Base-by-base conservation (phyloP, 176 grass and related monocot species). In the Rhynchospora tenuis region DNA sequence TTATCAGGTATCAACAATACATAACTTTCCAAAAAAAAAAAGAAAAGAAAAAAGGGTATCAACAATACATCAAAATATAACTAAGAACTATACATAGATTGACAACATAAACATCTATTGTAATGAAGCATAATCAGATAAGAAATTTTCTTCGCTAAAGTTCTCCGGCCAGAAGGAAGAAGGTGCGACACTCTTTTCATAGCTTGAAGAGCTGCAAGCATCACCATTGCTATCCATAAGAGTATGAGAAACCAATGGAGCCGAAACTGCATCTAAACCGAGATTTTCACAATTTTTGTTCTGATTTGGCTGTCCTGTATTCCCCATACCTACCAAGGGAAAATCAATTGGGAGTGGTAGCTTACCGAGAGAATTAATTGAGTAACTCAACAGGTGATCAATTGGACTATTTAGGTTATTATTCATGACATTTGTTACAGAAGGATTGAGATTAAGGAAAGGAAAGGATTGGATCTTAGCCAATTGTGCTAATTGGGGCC, bases 91-190 rank as follows among this genome's bases (percentile, higher is more conserved):
- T 6, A 74, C 29, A 29, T 56, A 55, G 24, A 56, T 31, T 77
- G 26, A 54, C 24, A 75, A 56, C 73, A 77, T 4, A 6, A 55
- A 6, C 26, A 31, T 19, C 24, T 29, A 29, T 10, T 77, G 15
- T 31, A 56, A 77, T 48, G 7, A 73, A 63, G 52, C 60, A 64
- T 48, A 84, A 24, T 79, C 51, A 1, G 46, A 28, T 54, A 88
- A 17, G 38, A 84, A 75, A 20, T 52, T 71, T 47, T 78, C n/a
- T 24, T 83, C 86, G 48, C 13, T 56, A 17, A 88, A 68, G 14
- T 67, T 27, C 8, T 83, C 86, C 79, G 80, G 17, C 86, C 80
- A 88, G 12, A 84, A 56, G 17, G 78, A 81, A 63, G 81, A 59
- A 70, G 47, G n/a, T 2, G 31, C 71, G 2, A 66, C 28, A 46